Evolutionary conservation across 2,329 filamentous ascomycete genomes (phyloP), one percentile per base, ranked within the genome.

Genomic region (Pseudogymnoascus sp.): DNA sequence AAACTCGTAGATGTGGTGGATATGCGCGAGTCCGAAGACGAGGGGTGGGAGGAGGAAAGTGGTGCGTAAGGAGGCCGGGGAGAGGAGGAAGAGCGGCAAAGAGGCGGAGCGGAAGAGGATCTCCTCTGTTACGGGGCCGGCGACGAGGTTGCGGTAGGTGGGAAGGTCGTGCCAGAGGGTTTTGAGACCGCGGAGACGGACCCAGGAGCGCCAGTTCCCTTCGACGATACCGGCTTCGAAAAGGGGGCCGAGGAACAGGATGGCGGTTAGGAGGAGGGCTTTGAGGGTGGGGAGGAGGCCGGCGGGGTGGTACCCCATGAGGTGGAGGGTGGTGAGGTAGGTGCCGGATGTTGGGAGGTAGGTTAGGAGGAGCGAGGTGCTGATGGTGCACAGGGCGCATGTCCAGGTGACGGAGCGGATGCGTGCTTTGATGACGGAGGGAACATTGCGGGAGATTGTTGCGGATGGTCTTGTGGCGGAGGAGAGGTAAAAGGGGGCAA

Each of bases 1-100:
- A 74, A 96, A 96, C 75, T 97, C 94, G 77, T 96, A 96, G 73
- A 96, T 91, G 75, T 99, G 94, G 75, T 99, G 93, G 57, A 96
- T 75, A 75, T 99, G 94, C 6, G 94, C 92, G 47, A 96, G 85
- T 59, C 93, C 93, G 71, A 97, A 97, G 72, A 96, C 87, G 9
- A 97, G 77, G 6, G 93, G 93, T 1, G 90, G 90, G 9, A 90
- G 76, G 75, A 96, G 91, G 69, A 96, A 83, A 65, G 90, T 91
- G 39, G 77, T 77, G 2, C 64, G 64, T 20, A 66, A 75, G 3
- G 71, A 70, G 0, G 77, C 72, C 43, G 80, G 79, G 58, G 84
- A 77, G 58, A 91, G 78, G 30, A 97, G 77, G 70, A 97, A 87
- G 9, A 97, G 80, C 1, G 93, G 89, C 38, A 97, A 82, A 59